phyloP scores from a whole-genome alignment of 345 rosid species.

The Arabidopsis suecica region DNA sequence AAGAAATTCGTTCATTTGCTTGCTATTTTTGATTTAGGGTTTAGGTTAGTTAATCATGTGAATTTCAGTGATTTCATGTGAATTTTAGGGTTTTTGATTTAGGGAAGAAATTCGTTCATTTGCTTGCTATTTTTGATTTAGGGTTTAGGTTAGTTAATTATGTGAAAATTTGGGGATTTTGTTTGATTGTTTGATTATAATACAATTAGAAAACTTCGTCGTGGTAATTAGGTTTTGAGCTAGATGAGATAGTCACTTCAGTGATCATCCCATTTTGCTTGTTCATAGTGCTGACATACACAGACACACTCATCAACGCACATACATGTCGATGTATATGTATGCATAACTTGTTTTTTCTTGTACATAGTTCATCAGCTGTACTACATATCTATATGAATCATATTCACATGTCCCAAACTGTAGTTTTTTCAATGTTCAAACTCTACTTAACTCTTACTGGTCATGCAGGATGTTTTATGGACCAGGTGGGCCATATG shows the following conservation, averaged over 20 bases:
- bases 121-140: too few species aligned
- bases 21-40: too few species aligned
- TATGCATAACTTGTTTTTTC: background rate
- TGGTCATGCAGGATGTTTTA: conserved; percentile 79
- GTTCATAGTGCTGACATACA: background rate
- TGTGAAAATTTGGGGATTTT: background rate
- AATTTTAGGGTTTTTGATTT: conserved; percentile 25
- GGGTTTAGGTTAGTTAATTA: background rate
- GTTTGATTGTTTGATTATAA: background rate
- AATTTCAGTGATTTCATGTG: too few species aligned
- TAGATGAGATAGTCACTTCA: too few species aligned
- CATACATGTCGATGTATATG: background rate
- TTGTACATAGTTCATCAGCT: conserved; percentile 18
- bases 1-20: too few species aligned
- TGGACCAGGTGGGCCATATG: conserved; percentile 98
- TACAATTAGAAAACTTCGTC: too few species aligned
- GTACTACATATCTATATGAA: background rate
- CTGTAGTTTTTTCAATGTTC: background rate
- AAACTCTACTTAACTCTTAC: background rate
- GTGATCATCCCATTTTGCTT: too few species aligned
- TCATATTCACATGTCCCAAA: conserved; percentile 2
- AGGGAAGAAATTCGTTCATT: too few species aligned
- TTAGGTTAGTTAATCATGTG: too few species aligned
- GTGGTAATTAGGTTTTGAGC: too few species aligned
- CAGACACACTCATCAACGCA: background rate